Base-by-base conservation (phyloP, 1,284 basidiomycete genomes). In the Rhizopogon parksii region DNA sequence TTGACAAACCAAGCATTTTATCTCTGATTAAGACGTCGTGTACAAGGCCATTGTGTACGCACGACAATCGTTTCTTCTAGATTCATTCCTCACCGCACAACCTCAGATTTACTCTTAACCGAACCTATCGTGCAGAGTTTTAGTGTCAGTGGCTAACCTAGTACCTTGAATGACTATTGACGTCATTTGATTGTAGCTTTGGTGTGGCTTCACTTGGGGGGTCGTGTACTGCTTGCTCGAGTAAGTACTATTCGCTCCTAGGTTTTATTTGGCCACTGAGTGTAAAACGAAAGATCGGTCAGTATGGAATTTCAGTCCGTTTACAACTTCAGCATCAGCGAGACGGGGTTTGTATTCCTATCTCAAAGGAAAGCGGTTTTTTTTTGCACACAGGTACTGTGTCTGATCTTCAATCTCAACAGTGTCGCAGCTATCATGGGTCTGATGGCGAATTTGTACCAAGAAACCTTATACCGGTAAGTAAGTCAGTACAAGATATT, bases 181-280 rank as follows among this genome's bases (percentile, higher is more conserved):
- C 36, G 8, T 47, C 17, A 59, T 15, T 52, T 36, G 45, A n/a
- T 6, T 49, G 6, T 57, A 86, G 83, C 54, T 89, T 14, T 92
- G 88, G 88, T 69, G 83, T 49, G 85, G 84, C 1, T 82, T 88
- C 53, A 79, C 77, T 1, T 92, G 88, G 89, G 89, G 89, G 0
- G 77, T 92, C 9, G 66, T 86, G 43, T 92, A 82, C 62, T 79
- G 78, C 53, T 68, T 88, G 54, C 71, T 91, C 27, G 80, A 82
- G 75, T 85, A 56, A 9, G 77, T 68, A 12, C 27, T 9, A 21
- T 36, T 25, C 11, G 9, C 6, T 17, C 30, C 3, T 27, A 21
- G 14, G 17, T 39, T 15, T 42, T 5, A 27, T 17, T 25, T 25
- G 4, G 14, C 21, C 17, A 12, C 27, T 21, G 3, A n/a, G n/a